Percentiles rank a stretch among this genome's conserved stretches.
Evolutionary conservation across 345 rosid genomes (phyloP).

Genomic region (Bruguiera gymnorhiza): DNA sequence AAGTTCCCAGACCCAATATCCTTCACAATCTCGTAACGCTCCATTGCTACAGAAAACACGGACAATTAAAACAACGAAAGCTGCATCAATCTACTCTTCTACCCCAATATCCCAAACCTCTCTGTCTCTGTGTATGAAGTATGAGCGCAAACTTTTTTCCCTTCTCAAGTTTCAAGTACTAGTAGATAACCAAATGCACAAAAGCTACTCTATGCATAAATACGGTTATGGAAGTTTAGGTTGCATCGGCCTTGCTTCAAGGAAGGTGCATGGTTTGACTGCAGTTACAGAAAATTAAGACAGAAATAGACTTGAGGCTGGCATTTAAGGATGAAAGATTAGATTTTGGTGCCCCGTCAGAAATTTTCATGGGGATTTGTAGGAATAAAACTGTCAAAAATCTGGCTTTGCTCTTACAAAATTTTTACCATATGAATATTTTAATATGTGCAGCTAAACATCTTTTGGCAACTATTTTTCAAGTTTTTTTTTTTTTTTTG

Average conservation of each 20-base stretch:
- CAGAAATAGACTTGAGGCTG: background rate
- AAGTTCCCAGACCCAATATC: slow-evolving; percentile 85
- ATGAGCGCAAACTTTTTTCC: background rate
- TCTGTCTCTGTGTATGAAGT: background rate
- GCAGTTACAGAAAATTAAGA: background rate
- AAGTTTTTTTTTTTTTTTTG: no score
- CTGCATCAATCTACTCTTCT: background rate
- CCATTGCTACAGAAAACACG: no score
- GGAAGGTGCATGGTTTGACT: background rate
- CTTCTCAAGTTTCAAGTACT: background rate
- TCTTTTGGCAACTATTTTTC: no score
- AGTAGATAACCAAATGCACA: background rate
- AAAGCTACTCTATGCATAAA: background rate
- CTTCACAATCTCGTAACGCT: slow-evolving; percentile 46
- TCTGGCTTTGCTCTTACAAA: no score
- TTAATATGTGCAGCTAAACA: no score
- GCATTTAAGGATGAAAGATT: slow-evolving; percentile 1
- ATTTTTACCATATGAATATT: no score
- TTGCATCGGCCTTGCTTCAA: background rate
- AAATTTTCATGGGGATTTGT: no score
- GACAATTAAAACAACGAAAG: no score
- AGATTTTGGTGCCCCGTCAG: background rate
- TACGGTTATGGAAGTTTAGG: background rate
- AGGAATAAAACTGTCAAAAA: no score
- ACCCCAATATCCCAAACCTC: background rate